phyloP scores from a whole-genome alignment of 331 rosid genomes.

The Quercus phellos region DNA sequence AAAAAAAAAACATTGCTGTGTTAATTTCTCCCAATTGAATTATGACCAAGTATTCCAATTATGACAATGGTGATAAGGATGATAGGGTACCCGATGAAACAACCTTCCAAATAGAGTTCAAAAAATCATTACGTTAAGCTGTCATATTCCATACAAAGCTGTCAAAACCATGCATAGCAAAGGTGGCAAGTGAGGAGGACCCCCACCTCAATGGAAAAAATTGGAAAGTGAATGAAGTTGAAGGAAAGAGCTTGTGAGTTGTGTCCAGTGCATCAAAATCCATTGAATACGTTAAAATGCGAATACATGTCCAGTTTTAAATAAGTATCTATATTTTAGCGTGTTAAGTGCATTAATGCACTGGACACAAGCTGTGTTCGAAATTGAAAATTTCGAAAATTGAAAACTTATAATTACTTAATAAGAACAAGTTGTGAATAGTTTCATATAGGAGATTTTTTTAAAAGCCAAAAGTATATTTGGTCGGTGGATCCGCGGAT shows the following conservation, averaged over 20 bases:
- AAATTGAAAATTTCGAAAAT: no score
- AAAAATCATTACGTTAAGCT: background rate
- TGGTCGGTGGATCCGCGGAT: constrained; percentile 59
- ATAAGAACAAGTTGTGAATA: background rate
- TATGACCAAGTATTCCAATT: background rate
- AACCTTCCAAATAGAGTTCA: no score
- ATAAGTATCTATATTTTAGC: no score
- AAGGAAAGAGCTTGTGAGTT: no score
- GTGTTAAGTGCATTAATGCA: no score
- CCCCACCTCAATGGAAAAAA: no score
- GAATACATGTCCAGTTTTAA: background rate
- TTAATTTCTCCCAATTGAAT: background rate
- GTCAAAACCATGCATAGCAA: background rate
- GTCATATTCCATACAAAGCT: background rate
- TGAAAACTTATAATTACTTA: no score
- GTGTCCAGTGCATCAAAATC: no score
- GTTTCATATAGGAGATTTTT: background rate
- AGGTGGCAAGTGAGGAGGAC: background rate
- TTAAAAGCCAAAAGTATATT: constrained; percentile 1
- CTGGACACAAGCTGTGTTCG: fast-evolving
- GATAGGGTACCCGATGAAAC: no score
- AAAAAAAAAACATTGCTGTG: background rate
- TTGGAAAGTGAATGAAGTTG: no score
- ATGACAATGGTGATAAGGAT: no score
- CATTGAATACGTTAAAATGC: no score